These are phyloP conservation scores for Gaeumannomyces tritici DNA, from an alignment of 2,329 filamentous ascomycete genomes.

Conservation along the genomic window DNA sequence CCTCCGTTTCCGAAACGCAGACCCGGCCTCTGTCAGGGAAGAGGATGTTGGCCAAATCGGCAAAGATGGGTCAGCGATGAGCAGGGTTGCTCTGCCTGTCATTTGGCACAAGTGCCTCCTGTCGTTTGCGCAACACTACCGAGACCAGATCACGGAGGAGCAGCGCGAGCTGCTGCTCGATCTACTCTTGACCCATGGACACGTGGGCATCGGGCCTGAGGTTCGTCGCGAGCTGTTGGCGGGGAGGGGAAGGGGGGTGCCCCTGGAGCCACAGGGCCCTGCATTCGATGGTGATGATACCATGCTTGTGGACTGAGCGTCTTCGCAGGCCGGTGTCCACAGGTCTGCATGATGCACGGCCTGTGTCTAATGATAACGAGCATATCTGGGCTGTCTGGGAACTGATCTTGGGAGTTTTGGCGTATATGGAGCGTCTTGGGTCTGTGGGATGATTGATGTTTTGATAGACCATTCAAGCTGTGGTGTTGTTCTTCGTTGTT, in stretches of 20 bases:
- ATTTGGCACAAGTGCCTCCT: conserved; percentile 94
- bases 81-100: conserved; percentile 56
- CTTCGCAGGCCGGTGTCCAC: too few species aligned
- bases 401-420: background rate
- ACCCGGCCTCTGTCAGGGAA: conserved; percentile 45
- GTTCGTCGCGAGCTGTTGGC: conserved; percentile 81
- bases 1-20: conserved; percentile 62
- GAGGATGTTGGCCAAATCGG: conserved; percentile 29
- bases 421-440: background rate
- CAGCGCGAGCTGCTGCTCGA: conserved; percentile 85
- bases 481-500: background rate
- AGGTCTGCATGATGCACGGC: background rate
- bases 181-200: conserved; percentile 72
- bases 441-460: background rate
- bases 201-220: conserved; percentile 83
- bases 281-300: conserved; percentile 75
- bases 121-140: conserved; percentile 87
- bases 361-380: background rate
- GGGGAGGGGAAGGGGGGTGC: conserved; percentile 74
- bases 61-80: conserved; percentile 26
- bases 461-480: background rate
- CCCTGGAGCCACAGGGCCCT: conserved; percentile 47
- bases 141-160: conserved; percentile 88
- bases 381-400: background rate
- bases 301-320: conserved; percentile 58